Base-by-base conservation (phyloP, 441 rosid genomes). In the Gossypium schwendimanii region DNA sequence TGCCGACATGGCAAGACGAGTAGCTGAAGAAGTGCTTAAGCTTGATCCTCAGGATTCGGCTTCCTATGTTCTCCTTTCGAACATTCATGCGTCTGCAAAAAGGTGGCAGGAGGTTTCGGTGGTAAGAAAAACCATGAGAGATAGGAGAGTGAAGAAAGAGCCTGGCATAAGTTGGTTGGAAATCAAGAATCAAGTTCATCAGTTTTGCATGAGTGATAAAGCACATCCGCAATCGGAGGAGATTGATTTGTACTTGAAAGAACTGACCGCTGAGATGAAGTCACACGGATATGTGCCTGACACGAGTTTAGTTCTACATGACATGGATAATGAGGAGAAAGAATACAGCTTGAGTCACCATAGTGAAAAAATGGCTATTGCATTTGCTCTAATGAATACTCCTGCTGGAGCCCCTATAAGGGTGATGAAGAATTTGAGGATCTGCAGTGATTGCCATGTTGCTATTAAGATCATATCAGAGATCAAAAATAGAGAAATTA, bases 81-180 rank as follows among this genome's bases (percentile, higher is more conserved):
- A 89, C 75, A 80, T 81, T 41, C 92, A 90, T 44, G 97, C 97
- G 41, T 89, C 89, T 50, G 86, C 86, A 52, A 84, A 82, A 79
- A 79, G 88, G 64, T 94, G 97, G 98, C 69, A 78, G 4, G 88
- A 81, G 60, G 98, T 92, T 64, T 94, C 97, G 0, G 81, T 80
- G 73, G 85, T 89, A 53, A 84, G 98, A 68, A 87, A 79, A 79
- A 73, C 85, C 15, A 92, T 90, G 97, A 91, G 88, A 78, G 92
- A 84, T 52, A 84, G 74, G 87, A 80, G 84, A 6, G 86, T 94
- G 79, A 92, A 88, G 87, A 90, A 94, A 85, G 93, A 89, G 71
- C 89, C 93, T 0, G 95, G 97, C 12, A 49, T 92, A 70, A 94
- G 98, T 84, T 92, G 98, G 97, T 61, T 92, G 80, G 95, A 94